Evolutionary conservation across 2,329 filamentous ascomycete species (phyloP), one percentile per base, ranked within the genome.

Genomic region (Trichoderma afroharzianum): DNA sequence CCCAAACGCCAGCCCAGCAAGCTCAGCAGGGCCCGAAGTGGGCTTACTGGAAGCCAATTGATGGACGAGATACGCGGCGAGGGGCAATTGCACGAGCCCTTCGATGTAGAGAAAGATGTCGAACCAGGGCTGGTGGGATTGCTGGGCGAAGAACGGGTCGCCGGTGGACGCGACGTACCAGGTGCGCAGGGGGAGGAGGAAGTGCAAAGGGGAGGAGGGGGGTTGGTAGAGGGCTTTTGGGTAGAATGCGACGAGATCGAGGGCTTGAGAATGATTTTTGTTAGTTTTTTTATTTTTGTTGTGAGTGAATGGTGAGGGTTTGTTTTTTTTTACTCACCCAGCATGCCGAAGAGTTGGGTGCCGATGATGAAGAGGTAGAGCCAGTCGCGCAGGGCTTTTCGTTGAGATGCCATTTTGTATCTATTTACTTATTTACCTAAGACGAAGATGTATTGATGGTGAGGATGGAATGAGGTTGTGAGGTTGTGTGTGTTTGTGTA

Each of bases 241-340:
- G 77, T 88, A 89, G 74, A 87, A 82, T 36, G 83, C 82, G 43
- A 87, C 83, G 62, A 87, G 83, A 75, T 90, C 88, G 59, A 88
- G 82, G 74, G 83, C 87, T 89, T 89, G 70, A 6, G 18, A 1
- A n/a, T 24, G 21, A 4, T n/a, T 14, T 26, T 63, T 50, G 43
- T 36, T 69, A 43, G 39, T 33, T 14, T n/a, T n/a, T n/a, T n/a
- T n/a, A n/a, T n/a, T n/a, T n/a, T n/a, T n/a, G n/a, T n/a, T 50
- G 12, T 64, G 21, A 53, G 47, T 2, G 47, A 53, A 14, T 50
- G 33, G 28, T 39, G 12, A 36, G 28, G 55, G 8, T 9, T 18
- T 33, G 36, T 62, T 57, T 50, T n/a, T 21, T 4, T 50, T 47
- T 21, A 47, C 43, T 4, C 76, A 82, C 81, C 73, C n/a, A 82